These are phyloP conservation scores for Microcos paniculata DNA, from an alignment of 345 rosid genomes.

Conservation along the genomic window DNA sequence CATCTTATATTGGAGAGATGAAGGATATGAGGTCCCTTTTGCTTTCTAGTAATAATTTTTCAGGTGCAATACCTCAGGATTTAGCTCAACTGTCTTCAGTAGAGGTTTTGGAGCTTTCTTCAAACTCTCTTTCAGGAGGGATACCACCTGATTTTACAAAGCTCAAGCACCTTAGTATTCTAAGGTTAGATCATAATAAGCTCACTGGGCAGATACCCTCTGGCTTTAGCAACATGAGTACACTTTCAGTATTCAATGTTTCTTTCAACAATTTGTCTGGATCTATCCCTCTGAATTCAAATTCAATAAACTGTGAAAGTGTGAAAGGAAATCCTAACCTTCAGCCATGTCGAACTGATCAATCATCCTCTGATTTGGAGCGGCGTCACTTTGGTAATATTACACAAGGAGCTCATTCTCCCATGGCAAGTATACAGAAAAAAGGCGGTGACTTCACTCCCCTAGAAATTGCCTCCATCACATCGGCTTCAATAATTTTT, in stretches of 20 bases:
- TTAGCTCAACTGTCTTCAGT: slow-evolving; percentile 34
- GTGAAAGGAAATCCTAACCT: slow-evolving; percentile 3
- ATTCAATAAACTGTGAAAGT: slow-evolving; percentile 18
- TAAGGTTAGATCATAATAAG: slow-evolving; percentile 24
- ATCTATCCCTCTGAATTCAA: slow-evolving; percentile 35
- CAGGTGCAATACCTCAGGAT: slow-evolving; percentile 39
- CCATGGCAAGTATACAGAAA: slow-evolving; percentile 14
- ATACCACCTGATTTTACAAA: slow-evolving; percentile 37
- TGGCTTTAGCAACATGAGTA: slow-evolving; percentile 27
- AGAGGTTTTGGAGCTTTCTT: slow-evolving; percentile 52
- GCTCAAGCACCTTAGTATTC: slow-evolving; percentile 38
- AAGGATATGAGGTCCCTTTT: neutral
- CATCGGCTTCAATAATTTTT: neutral
- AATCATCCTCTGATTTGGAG: slow-evolving; percentile 20
- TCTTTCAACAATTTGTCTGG: slow-evolving; percentile 60
- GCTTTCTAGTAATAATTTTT: slow-evolving; percentile 33
- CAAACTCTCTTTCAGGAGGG: slow-evolving; percentile 40
- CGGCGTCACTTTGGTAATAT: slow-evolving; percentile 30
- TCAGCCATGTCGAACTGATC: neutral
- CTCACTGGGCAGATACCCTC: neutral
- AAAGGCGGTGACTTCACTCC: slow-evolving; percentile 18
- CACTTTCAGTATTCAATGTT: slow-evolving; percentile 46
- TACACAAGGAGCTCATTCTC: slow-evolving; percentile 1
- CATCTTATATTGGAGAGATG: slow-evolving; percentile 3
- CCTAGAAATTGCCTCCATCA: slow-evolving; percentile 7